Evolutionary conservation across 2,329 filamentous ascomycete species (phyloP).

Genomic region (Verticillium nubilum): DNA sequence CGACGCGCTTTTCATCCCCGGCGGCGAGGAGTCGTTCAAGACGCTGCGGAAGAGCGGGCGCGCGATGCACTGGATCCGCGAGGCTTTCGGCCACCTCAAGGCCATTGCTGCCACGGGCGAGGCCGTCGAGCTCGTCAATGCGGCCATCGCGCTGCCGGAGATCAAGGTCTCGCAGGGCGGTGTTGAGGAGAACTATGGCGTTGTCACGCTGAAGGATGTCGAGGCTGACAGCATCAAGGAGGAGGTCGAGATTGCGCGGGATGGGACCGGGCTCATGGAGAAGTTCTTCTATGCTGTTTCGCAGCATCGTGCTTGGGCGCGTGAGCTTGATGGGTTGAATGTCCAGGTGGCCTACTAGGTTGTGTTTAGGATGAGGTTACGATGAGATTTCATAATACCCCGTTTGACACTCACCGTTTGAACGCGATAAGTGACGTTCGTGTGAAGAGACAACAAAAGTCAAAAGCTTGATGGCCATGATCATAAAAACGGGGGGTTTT

Average conservation of each 20-base stretch:
- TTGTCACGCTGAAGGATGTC: conserved; percentile 59
- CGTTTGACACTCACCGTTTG: no score
- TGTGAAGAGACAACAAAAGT: no score
- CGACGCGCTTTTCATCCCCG: conserved; percentile 72
- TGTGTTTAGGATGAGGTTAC: neutral
- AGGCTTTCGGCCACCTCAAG: conserved; percentile 79
- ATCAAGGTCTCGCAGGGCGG: conserved; percentile 36
- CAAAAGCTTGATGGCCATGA: no score
- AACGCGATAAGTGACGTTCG: no score
- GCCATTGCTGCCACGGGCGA: conserved; percentile 72
- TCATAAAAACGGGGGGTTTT: no score
- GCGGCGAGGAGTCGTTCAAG: conserved; percentile 57
- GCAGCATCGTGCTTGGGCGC: conserved; percentile 67
- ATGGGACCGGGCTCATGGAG: conserved; percentile 63
- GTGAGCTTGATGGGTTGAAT: conserved; percentile 67
- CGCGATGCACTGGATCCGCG: conserved; percentile 69
- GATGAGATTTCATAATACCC: no score
- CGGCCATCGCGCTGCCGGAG: conserved; percentile 36
- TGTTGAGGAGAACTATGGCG: conserved; percentile 66
- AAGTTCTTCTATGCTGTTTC: conserved; percentile 65
- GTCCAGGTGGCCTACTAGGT: conserved; percentile 62
- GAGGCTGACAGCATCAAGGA: conserved; percentile 56
- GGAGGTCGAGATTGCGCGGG: conserved; percentile 58
- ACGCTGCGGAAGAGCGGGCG: conserved; percentile 65
- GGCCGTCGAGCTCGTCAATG: conserved; percentile 56